Conservation (phyloP, 2,329 filamentous ascomycete species). For the Scopulariopsis brevicaulis region DNA sequence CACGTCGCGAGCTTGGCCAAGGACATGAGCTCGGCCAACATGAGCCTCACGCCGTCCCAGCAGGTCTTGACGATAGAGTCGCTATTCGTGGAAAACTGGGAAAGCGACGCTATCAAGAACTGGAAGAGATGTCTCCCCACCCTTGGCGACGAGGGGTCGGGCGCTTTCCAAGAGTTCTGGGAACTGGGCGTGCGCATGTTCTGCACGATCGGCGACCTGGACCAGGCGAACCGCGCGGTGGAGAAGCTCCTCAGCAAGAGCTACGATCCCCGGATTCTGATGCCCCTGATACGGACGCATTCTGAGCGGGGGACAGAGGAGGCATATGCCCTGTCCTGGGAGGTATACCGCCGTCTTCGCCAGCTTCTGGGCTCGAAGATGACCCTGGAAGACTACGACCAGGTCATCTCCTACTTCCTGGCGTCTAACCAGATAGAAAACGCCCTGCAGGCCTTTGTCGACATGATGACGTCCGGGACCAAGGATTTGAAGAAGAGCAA, state of each 20-base stretch:
- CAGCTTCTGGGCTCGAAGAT: conserved; percentile 47
- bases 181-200: conserved; percentile 57
- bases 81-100: conserved; percentile 50
- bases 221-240: conserved; percentile 45
- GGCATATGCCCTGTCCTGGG: conserved; percentile 48
- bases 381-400: conserved; percentile 65
- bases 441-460: conserved; percentile 68
- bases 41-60: conserved; percentile 42
- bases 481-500: conserved; percentile 31
- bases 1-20: conserved; percentile 51
- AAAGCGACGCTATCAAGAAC: conserved; percentile 45
- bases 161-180: conserved; percentile 44
- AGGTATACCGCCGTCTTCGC: conserved; percentile 53
- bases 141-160: conserved; percentile 32
- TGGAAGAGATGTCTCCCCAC: conserved; percentile 48
- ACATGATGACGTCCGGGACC: conserved; percentile 68
- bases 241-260: conserved; percentile 38
- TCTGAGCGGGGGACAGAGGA: conserved; percentile 37
- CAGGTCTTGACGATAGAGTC: conserved; percentile 59
- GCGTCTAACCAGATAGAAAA: conserved; percentile 51
- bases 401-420: conserved; percentile 60
- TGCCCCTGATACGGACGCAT: conserved; percentile 61
- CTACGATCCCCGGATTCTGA: conserved; percentile 42
- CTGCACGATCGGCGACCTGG: conserved; percentile 43
- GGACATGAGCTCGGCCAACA: conserved; percentile 52